phyloP scores from a whole-genome alignment of 169 alveolate species.

The Theileria annulata region DNA sequence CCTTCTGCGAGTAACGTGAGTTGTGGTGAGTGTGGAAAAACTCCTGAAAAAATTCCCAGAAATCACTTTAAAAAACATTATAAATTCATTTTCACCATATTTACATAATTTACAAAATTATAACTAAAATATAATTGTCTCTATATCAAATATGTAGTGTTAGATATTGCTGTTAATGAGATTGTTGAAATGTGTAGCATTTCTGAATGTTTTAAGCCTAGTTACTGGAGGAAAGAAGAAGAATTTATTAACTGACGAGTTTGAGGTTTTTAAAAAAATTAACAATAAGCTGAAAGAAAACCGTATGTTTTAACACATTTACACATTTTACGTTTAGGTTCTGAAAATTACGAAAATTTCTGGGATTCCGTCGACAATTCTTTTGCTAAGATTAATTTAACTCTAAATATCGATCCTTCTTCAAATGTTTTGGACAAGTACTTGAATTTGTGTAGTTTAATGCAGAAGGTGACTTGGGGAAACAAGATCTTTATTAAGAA shows the following conservation, averaged over 20 bases:
- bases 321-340: not conserved
- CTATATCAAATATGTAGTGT: not conserved
- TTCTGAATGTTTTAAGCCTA: slow-evolving; percentile 17
- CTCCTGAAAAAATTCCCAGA: slow-evolving; percentile 11
- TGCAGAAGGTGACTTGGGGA: slow-evolving; percentile 66
- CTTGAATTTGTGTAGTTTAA: slow-evolving; percentile 38
- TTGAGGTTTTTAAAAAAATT: slow-evolving; percentile 15
- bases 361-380: slow-evolving; percentile 56
- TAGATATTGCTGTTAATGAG: not conserved
- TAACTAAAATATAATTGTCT: not conserved
- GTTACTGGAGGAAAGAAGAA: slow-evolving; percentile 15
- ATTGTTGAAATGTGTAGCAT: slow-evolving; percentile 24
- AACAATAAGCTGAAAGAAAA: not conserved
- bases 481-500: slow-evolving; percentile 39
- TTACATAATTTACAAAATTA: slow-evolving; percentile 1
- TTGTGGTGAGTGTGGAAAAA: slow-evolving; percentile 28
- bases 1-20: slow-evolving; percentile 21
- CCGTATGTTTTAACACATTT: slow-evolving; percentile 8
- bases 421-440: slow-evolving; percentile 22
- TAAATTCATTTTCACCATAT: not conserved
- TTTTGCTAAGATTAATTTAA: slow-evolving; percentile 52
- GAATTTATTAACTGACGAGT: slow-evolving; percentile 42
- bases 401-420: slow-evolving; percentile 50
- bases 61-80: slow-evolving; percentile 4
- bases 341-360: slow-evolving; percentile 27